Evolutionary conservation across 352 stramenopile species (phyloP).

Genomic region (Globisporangium recalcitrans): DNA sequence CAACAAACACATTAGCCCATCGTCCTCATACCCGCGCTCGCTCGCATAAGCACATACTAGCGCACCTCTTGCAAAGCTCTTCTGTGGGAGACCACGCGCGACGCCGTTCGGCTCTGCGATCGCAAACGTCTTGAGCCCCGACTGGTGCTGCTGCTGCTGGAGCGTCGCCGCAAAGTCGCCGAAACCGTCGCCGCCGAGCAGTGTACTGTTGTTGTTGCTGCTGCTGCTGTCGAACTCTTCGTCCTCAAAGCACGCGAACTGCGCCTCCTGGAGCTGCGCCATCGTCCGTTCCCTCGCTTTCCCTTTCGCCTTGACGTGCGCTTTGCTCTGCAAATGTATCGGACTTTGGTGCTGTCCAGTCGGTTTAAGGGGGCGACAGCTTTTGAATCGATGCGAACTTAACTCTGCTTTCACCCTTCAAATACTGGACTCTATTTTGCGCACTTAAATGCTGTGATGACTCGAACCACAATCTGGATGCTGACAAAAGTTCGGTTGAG

Average conservation of each 20-base stretch:
- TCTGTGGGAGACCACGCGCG: constrained; percentile 35
- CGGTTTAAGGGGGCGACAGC: constrained; percentile 4
- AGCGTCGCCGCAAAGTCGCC: constrained; percentile 3
- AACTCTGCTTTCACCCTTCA: no score
- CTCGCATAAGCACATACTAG: not conserved
- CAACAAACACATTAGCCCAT: not conserved
- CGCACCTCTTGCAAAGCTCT: constrained; percentile 52
- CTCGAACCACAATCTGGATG: no score
- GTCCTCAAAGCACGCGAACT: constrained; percentile 73
- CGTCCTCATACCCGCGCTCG: not conserved
- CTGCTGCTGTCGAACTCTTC: constrained; percentile 24
- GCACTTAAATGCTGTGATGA: no score
- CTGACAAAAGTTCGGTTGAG: not conserved
- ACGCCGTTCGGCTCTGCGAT: constrained; percentile 13
- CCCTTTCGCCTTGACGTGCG: not conserved
- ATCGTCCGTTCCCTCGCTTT: constrained; percentile 16
- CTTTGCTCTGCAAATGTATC: constrained; percentile 1
- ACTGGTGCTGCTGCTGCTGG: constrained; percentile 6
- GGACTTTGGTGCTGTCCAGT: constrained; percentile 15
- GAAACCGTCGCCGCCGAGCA: constrained; percentile 17
- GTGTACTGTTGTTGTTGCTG: not conserved
- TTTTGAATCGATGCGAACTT: not conserved
- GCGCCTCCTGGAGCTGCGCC: constrained; percentile 54
- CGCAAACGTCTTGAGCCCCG: constrained; percentile 16
- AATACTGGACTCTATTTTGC: no score